Percentiles rank a stretch among this genome's conserved stretches.
phyloP scores from a whole-genome alignment of 2,329 filamentous ascomycete species.

The Fusarium haematococcum region DNA sequence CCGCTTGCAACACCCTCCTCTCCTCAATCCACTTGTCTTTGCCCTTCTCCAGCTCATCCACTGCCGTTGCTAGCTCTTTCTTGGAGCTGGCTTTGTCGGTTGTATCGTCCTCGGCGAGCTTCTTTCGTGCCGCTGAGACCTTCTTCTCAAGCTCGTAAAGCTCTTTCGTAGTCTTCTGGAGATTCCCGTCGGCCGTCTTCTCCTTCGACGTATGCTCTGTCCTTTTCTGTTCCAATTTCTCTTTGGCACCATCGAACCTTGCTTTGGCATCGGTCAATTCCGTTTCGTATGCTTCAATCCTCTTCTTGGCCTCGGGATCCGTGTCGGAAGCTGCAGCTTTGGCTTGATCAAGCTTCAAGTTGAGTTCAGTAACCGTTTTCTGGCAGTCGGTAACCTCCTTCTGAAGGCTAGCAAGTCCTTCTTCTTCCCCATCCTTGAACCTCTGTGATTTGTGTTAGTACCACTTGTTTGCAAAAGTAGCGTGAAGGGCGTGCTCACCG shows the following conservation, averaged over 20 bases:
- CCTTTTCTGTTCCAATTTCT: background rate
- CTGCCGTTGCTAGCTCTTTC: background rate
- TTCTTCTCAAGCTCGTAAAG: background rate
- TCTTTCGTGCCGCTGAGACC: background rate
- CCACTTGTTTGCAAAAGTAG: background rate
- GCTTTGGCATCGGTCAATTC: background rate
- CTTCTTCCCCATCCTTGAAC: background rate
- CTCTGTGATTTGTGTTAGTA: background rate
- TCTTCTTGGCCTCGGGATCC: background rate
- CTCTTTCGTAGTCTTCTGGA: background rate
- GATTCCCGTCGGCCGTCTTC: background rate
- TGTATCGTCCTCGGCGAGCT: background rate
- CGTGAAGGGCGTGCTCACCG: background rate
- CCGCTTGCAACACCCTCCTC: background rate
- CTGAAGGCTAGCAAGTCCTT: background rate
- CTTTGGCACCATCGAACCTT: too few species aligned
- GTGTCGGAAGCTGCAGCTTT: background rate
- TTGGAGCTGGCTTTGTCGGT: background rate
- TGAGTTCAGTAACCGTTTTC: background rate
- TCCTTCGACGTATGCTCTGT: background rate
- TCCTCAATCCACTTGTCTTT: background rate
- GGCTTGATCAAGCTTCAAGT: background rate
- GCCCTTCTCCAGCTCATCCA: background rate
- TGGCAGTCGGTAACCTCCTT: background rate
- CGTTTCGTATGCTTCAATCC: background rate